Percentiles rank a stretch among this genome's conserved stretches.
These are phyloP conservation scores for Eucalyptus tenuipes DNA, from an alignment of 345 rosid genomes.

Conservation along the genomic window DNA sequence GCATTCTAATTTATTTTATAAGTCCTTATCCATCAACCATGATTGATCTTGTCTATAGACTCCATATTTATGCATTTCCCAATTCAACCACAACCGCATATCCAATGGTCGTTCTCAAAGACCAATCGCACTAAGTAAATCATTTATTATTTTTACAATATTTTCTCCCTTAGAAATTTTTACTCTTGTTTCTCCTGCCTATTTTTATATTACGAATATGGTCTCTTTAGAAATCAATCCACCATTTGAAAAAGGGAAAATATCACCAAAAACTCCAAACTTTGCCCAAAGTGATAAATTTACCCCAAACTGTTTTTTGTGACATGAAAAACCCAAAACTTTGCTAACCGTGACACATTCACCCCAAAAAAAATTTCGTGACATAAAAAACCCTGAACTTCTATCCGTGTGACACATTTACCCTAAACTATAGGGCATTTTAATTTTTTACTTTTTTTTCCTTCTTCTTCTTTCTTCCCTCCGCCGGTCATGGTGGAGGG, in stretches of 20 bases:
- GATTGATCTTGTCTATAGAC: not conserved
- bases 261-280: accelerated
- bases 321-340: accelerated
- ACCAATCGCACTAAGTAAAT: not conserved
- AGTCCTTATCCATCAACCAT: not conserved
- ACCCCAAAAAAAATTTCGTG: accelerated
- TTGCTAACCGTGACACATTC: no score
- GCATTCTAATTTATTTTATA: not conserved
- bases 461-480: no score
- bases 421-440: no score
- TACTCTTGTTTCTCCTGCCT: accelerated
- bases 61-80: not conserved
- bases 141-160: not conserved
- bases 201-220: not conserved
- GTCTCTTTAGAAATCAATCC: not conserved
- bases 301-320: accelerated
- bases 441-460: no score
- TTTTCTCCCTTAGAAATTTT: not conserved
- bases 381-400: accelerated
- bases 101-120: not conserved
- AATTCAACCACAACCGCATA: not conserved
- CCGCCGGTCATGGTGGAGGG: no score
- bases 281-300: accelerated
- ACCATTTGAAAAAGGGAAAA: accelerated
- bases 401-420: no score